These are phyloP conservation scores for Xylariaceae sp. DNA, from an alignment of 2,329 filamentous ascomycete species.

Conservation along the genomic window DNA sequence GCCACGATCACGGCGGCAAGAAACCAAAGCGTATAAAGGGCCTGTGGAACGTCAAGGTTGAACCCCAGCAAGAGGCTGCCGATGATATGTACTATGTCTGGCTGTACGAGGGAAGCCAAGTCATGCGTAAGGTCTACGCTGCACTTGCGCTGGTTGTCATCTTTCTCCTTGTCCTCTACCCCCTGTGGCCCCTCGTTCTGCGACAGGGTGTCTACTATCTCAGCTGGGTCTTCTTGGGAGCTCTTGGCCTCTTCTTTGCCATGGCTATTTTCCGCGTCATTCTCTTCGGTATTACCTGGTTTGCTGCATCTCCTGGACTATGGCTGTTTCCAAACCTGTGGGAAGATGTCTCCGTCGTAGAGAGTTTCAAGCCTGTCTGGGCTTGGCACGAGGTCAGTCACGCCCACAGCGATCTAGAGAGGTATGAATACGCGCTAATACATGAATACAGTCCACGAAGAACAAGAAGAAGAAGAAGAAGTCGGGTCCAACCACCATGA, in stretches of 20 bases:
- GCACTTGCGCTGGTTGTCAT: constrained; percentile 76
- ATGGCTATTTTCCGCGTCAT: constrained; percentile 98
- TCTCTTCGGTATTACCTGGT: constrained; percentile 89
- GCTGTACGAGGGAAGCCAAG: constrained; percentile 90
- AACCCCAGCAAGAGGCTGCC: constrained; percentile 86
- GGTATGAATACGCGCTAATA: constrained; percentile 1
- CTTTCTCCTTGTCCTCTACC: constrained; percentile 89
- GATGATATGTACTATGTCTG: constrained; percentile 95
- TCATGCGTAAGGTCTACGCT: constrained; percentile 91
- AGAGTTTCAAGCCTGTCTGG: constrained; percentile 94
- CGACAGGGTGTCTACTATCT: constrained; percentile 96
- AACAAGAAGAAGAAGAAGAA: constrained; percentile 50
- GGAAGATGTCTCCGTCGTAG: constrained; percentile 97
- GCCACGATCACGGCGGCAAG: constrained; percentile 67
- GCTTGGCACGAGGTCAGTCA: constrained; percentile 88
- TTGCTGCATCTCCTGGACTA: constrained; percentile 77
- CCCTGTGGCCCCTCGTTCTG: constrained; percentile 88
- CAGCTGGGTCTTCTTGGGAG: constrained; percentile 85
- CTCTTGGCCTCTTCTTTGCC: constrained; percentile 89
- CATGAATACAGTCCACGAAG: neutral
- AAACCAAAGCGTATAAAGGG: constrained; percentile 89
- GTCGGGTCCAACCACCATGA: constrained; percentile 39
- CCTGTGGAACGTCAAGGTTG: constrained; percentile 91
- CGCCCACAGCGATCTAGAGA: constrained; percentile 2
- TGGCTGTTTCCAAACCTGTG: constrained; percentile 98